Base-by-base conservation (phyloP, 768 basidiomycete species). In the Tephrocybe sp. region DNA sequence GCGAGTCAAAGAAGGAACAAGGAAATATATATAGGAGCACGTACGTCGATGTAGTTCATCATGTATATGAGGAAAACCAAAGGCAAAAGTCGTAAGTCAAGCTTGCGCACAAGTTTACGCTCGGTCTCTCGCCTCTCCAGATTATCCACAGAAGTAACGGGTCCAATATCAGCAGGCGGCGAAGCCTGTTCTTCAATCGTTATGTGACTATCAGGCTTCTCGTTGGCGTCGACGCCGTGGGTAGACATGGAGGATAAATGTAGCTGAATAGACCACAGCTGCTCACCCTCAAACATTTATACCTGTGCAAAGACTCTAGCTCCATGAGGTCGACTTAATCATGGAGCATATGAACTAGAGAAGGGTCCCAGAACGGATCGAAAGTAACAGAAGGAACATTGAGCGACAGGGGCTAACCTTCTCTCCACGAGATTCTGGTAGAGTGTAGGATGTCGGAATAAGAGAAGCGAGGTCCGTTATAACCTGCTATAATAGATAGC, bases 1-100 rank as follows among this genome's bases (percentile, higher is more conserved):
- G 11, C 4, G 13, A 34, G 9, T 15, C 8, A 34, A n/a, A 9
- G 33, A 12, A 34, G 8, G 4, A 9, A 4, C 24, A 65, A 36
- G 11, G 46, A 23, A n/a, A 41, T 46, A 31, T 12, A 15, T 37
- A 42, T 34, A 24, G 12, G 33, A 22, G 27, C 1, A 58, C 65
- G 53, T 45, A 78, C 76, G 53, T 77, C 73, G 44, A 79, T 74
- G 55, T 72, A 74, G 54, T 78, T 78, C 68, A 78, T 66, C 47
- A 78, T 58, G 53, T 64, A 77, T 22, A 78, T 70, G n/a, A 74
- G 41, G n/a, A 74, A 59, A 44, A 79, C 63, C 3, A 69, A 71
- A 0, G 75, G 73, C 24, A 79, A 52, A 2, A 79, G 59, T n/a
- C 77, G 61, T 38, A 54, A 54, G 42, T 79, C 77, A 15, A 79